Evolutionary conservation across 2,329 filamentous ascomycete genomes (phyloP).

Genomic region (Colletotrichum trifolii): DNA sequence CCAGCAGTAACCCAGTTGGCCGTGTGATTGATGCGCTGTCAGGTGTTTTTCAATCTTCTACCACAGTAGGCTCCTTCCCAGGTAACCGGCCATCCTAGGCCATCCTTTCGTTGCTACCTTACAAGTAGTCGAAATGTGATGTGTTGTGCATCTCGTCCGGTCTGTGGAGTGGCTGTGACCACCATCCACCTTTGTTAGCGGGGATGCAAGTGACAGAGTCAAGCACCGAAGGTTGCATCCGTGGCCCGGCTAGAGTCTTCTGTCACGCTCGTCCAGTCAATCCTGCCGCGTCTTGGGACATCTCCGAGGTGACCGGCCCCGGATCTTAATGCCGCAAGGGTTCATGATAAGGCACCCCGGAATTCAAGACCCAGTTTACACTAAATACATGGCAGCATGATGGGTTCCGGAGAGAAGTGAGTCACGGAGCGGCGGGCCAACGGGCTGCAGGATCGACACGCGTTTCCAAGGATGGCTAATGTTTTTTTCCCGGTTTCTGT

Average conservation of each 20-base stretch:
- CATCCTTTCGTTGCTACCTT: constrained; percentile 44
- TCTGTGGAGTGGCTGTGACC: constrained; percentile 26
- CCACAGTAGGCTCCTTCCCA: constrained; percentile 18
- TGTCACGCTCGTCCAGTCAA: constrained; percentile 18
- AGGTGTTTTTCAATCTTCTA: constrained; percentile 4
- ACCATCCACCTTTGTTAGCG: constrained; percentile 12
- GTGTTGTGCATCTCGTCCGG: constrained; percentile 23
- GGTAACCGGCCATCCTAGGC: constrained; percentile 23
- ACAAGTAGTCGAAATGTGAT: constrained; percentile 9
- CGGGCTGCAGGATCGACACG: constrained; percentile 5
- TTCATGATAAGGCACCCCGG: neutral
- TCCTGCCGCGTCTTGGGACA: constrained; percentile 17
- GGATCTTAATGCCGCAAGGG: constrained; percentile 26
- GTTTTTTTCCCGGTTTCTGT: neutral
- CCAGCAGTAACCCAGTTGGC: constrained; percentile 5
- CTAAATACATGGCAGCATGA: constrained; percentile 15
- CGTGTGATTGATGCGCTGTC: constrained; percentile 33
- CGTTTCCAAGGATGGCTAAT: neutral
- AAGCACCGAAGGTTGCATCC: constrained; percentile 19
- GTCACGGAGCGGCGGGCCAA: constrained; percentile 34
- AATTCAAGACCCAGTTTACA: neutral
- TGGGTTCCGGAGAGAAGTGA: constrained; percentile 15
- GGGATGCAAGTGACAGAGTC: constrained; percentile 8
- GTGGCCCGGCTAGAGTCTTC: neutral
- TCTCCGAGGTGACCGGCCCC: constrained; percentile 34